These are phyloP conservation scores for Crithidia thermophila DNA, from an alignment of 208 protist species.

Conservation along the genomic window DNA sequence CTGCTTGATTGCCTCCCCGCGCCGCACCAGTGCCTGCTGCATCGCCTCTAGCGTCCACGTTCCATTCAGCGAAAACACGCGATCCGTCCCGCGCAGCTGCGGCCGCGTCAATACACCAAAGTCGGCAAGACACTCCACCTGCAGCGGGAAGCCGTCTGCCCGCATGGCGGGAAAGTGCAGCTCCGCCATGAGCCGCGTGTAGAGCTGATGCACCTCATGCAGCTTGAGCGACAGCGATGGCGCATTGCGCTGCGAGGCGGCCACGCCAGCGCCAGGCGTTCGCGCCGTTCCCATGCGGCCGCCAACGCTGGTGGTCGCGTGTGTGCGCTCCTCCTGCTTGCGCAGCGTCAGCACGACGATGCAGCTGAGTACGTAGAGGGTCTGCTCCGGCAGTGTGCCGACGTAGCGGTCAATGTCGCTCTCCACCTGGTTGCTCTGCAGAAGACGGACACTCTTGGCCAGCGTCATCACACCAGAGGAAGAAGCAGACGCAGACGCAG, in stretches of 20 bases:
- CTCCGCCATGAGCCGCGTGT: conserved; percentile 68
- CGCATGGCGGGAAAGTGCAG: conserved; percentile 76
- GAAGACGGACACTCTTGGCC: conserved; percentile 51
- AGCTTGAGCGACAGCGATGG: conserved; percentile 45
- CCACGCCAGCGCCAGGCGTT: conserved; percentile 13
- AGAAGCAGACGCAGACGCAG: not conserved
- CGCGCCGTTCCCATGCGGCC: conserved; percentile 29
- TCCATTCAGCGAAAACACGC: conserved; percentile 67
- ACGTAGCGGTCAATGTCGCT: conserved; percentile 63
- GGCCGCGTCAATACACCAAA: conserved; percentile 74
- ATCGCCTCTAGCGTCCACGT: conserved; percentile 66
- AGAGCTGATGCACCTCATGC: conserved; percentile 65
- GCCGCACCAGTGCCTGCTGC: conserved; percentile 53
- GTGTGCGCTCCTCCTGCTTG: conserved; percentile 40
- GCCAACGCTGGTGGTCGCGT: conserved; percentile 27
- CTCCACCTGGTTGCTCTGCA: conserved; percentile 46
- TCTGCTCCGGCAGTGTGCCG: conserved; percentile 72
- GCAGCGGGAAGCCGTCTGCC: conserved; percentile 42
- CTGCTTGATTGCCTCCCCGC: conserved; percentile 56
- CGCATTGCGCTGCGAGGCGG: not conserved
- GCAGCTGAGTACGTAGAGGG: conserved; percentile 77
- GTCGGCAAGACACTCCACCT: conserved; percentile 68
- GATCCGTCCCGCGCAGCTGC: conserved; percentile 57
- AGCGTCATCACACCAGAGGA: conserved; percentile 39
- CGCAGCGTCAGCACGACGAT: conserved; percentile 66